A percentile compares a stretch with the other conserved stretches of the same genome.
Conservation (phyloP, 2,329 filamentous ascomycete species). For the Thermoascus crustaceus region DNA sequence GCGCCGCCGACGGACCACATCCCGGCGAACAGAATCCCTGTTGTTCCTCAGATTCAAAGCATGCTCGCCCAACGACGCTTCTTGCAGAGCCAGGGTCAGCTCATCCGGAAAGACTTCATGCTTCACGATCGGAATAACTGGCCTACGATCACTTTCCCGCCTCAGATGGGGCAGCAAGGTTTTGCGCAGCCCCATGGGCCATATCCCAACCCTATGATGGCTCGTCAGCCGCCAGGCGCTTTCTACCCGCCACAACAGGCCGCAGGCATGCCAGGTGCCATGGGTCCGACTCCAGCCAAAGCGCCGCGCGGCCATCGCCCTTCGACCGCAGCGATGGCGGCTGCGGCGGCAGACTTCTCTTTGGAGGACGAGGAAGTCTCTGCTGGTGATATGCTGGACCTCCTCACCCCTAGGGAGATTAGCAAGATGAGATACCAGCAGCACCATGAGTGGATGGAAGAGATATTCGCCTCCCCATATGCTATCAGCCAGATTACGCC, state of each 20-base stretch:
- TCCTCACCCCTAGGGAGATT: slow-evolving; percentile 80
- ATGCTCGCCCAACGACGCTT: slow-evolving; percentile 44
- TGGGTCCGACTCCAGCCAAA: slow-evolving; percentile 21
- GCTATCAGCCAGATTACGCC: slow-evolving; percentile 76
- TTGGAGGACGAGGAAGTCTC: slow-evolving; percentile 85
- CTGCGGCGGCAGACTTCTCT: slow-evolving; percentile 36
- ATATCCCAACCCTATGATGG: slow-evolving; percentile 28
- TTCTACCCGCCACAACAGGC: slow-evolving; percentile 25
- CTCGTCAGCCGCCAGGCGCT: slow-evolving; percentile 22
- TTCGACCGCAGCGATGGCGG: slow-evolving; percentile 28
- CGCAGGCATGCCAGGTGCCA: slow-evolving; percentile 18
- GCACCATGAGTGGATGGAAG: slow-evolving; percentile 99
- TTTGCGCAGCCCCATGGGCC: slow-evolving; percentile 44
- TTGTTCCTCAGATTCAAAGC: slow-evolving; percentile 34
- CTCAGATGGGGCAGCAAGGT: slow-evolving; percentile 42
- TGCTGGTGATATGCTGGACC: slow-evolving; percentile 80
- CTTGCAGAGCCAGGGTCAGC: slow-evolving; percentile 66
- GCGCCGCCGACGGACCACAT: slow-evolving; percentile 66
- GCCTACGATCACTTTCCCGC: slow-evolving; percentile 71
- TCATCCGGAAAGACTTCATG: slow-evolving; percentile 90
- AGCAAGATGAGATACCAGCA: slow-evolving; percentile 81
- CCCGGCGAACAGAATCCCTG: slow-evolving; percentile 51
- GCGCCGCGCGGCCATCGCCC: slow-evolving; percentile 37
- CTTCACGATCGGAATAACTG: slow-evolving; percentile 81
- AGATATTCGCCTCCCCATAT: slow-evolving; percentile 87